These are phyloP conservation scores for Inga laurina DNA, from an alignment of 306 rosid species.

Conservation along the genomic window DNA sequence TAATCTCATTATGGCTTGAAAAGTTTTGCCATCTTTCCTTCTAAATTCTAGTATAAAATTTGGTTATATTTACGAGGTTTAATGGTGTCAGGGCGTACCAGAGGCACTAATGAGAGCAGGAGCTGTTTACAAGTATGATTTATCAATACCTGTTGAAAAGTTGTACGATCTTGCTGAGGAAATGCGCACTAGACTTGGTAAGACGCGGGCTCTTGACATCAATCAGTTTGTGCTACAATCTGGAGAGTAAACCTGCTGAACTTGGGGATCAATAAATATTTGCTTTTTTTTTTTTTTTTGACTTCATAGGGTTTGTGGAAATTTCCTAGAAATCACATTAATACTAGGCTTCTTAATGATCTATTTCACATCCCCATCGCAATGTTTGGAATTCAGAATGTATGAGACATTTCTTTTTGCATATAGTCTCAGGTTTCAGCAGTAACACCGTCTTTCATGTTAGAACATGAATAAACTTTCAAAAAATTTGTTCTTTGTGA, in stretches of 20 bases:
- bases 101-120: slow-evolving; percentile 92
- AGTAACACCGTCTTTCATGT: slow-evolving; percentile 16
- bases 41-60: neutral
- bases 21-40: neutral
- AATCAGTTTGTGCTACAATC: slow-evolving; percentile 12
- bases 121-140: slow-evolving; percentile 84
- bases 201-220: slow-evolving; percentile 21
- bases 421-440: neutral
- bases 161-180: slow-evolving; percentile 78
- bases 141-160: slow-evolving; percentile 80
- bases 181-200: slow-evolving; percentile 80
- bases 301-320: neutral
- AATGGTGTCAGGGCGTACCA: slow-evolving; percentile 66
- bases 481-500: neutral
- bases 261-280: neutral
- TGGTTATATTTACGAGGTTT: neutral
- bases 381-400: neutral
- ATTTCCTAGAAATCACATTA: neutral
- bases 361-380: neutral
- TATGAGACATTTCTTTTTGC: neutral
- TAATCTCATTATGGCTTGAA: slow-evolving; percentile 2
- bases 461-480: neutral
- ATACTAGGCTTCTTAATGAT: neutral
- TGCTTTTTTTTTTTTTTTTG: neutral
- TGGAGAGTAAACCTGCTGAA: neutral